phyloP scores from a whole-genome alignment of 192 early-diverging fungal genomes.

The Tieghemiomyces parasiticus region DNA sequence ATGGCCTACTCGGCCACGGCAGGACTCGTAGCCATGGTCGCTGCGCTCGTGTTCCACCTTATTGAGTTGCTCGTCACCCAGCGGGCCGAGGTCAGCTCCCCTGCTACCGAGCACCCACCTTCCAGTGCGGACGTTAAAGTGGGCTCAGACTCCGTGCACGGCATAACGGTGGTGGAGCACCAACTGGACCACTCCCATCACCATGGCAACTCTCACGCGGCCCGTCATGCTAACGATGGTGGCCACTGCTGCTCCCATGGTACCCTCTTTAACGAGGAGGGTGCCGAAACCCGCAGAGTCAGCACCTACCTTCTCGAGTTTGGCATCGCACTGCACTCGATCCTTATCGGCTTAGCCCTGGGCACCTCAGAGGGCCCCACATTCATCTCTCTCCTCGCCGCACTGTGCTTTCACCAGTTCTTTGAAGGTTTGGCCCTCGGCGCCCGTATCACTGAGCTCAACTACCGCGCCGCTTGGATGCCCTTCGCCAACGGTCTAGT shows the following conservation, averaged over 20 bases:
- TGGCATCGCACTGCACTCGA: conserved; percentile 59
- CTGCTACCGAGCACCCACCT: too few species aligned
- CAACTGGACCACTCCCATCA: background rate
- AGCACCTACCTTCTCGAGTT: conserved; percentile 59
- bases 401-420: conserved; percentile 58
- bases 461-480: background rate
- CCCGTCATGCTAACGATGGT: too few species aligned
- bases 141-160: background rate
- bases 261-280: conserved; percentile 3
- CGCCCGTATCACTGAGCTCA: conserved; percentile 47
- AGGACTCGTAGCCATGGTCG: conserved; percentile 40
- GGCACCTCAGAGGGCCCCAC: conserved; percentile 34
- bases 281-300: conserved; percentile 22
- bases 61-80: conserved; percentile 33
- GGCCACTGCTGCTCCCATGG: conserved; percentile 16
- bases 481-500: conserved; percentile 37
- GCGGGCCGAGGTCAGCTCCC: conserved; percentile 13
- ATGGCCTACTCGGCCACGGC: conserved; percentile 33
- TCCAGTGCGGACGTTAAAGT: too few species aligned
- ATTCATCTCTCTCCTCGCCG: conserved; percentile 41
- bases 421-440: conserved; percentile 69
- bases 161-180: background rate
- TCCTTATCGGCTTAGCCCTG: conserved; percentile 60
- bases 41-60: conserved; percentile 44
- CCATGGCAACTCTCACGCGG: background rate